Conservation (phyloP, 2,329 filamentous ascomycete genomes). For the Colletotrichum cordylinicola region DNA sequence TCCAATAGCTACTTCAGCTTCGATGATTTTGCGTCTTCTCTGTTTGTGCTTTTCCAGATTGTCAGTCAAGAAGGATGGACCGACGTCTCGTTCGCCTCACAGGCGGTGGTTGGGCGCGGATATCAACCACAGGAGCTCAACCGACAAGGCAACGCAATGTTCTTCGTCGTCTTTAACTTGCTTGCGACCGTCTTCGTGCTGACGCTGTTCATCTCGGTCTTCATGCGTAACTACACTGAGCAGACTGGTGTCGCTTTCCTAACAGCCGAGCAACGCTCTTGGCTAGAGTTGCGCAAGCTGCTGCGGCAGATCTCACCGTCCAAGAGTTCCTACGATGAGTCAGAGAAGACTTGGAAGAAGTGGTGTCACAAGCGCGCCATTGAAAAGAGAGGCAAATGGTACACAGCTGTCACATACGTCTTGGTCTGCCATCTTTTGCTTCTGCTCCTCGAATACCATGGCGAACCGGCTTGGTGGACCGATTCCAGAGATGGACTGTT, state of each 20-base stretch:
- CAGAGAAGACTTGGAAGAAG: constrained; percentile 79
- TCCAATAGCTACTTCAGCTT: constrained; percentile 88
- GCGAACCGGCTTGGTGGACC: constrained; percentile 76
- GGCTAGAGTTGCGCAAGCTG: constrained; percentile 93
- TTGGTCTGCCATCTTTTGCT: constrained; percentile 84
- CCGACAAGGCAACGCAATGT: constrained; percentile 85
- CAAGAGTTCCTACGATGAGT: constrained; percentile 84
- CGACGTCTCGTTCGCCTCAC: constrained; percentile 85
- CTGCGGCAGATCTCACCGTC: constrained; percentile 93
- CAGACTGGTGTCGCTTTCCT: constrained; percentile 96
- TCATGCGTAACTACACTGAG: constrained; percentile 99
- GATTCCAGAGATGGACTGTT: constrained; percentile 76
- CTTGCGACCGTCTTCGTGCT: constrained; percentile 95
- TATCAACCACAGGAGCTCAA: constrained; percentile 74
- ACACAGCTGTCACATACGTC: constrained; percentile 78
- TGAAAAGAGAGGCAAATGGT: constrained; percentile 93
- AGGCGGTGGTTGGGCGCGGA: constrained; percentile 79
- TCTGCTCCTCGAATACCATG: constrained; percentile 84
- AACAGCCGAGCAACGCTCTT: constrained; percentile 94
- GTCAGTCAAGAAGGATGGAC: constrained; percentile 98
- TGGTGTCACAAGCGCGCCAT: constrained; percentile 97
- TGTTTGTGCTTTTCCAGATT: constrained; percentile 98
- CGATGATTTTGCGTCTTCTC: constrained; percentile 89
- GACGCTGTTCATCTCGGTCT: constrained; percentile 97
- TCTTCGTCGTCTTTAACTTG: constrained; percentile 96